Evolutionary conservation across 371 early-diverging fungal species (phyloP).

Genomic region (Saksenaea vasiformis): DNA sequence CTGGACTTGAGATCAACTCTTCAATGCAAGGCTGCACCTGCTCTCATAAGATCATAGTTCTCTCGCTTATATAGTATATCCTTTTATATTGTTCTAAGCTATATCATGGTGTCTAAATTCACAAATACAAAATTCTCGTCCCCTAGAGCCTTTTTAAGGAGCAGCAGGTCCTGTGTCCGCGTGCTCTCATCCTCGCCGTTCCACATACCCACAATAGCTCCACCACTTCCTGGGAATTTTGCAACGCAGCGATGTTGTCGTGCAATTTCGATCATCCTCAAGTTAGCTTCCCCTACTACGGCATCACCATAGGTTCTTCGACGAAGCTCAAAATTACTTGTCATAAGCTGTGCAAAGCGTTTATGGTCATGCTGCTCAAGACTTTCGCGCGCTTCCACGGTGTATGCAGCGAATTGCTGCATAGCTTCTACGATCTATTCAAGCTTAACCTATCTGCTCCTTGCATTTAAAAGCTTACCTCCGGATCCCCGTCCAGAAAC

Average conservation of each 20-base stretch:
- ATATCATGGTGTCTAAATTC: conserved; percentile 22
- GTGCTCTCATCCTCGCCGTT: conserved; percentile 21
- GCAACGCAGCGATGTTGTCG: conserved; percentile 45
- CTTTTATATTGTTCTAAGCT: neutral
- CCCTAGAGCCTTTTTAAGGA: conserved; percentile 39
- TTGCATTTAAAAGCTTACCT: conserved; percentile 29
- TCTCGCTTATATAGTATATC: neutral
- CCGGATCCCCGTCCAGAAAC: conserved; percentile 57
- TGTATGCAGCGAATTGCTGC: conserved; percentile 54
- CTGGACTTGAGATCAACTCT: too few species aligned
- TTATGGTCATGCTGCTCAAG: conserved; percentile 25
- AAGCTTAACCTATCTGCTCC: neutral
- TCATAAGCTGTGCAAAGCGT: conserved; percentile 48
- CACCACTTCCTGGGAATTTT: conserved; percentile 60
- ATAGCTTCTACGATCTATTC: conserved; percentile 60
- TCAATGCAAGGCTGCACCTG: too few species aligned
- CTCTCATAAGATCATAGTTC: neutral
- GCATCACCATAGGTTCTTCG: conserved; percentile 49
- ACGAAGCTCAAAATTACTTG: conserved; percentile 52
- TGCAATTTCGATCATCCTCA: conserved; percentile 54
- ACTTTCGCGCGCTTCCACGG: conserved; percentile 41
- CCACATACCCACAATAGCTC: conserved; percentile 55
- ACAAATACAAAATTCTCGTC: conserved; percentile 51
- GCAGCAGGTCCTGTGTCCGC: conserved; percentile 24
- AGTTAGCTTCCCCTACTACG: conserved; percentile 43